Conservation (phyloP, 768 basidiomycete genomes). For the Trametes elegans region DNA sequence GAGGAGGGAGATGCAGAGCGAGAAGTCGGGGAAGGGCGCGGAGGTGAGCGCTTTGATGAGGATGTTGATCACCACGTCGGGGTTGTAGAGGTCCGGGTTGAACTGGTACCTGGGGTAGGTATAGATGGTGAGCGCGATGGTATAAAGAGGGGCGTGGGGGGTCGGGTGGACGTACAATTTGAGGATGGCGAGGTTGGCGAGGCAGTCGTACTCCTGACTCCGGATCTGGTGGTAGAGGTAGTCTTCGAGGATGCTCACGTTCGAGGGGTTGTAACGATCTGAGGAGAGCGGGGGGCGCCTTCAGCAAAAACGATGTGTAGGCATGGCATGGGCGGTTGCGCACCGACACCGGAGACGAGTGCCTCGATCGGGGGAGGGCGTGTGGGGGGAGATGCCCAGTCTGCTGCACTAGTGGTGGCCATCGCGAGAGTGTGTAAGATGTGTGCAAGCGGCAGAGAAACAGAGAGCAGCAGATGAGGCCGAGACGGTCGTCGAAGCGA, state of each 20-base stretch:
- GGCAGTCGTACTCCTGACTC: conserved; percentile 88
- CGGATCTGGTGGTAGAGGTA: conserved; percentile 94
- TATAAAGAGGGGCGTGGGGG: neutral
- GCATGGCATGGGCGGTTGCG: conserved; percentile 29
- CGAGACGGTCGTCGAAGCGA: neutral
- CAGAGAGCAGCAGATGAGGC: neutral
- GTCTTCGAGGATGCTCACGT: conserved; percentile 91
- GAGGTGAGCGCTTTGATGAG: conserved; percentile 89
- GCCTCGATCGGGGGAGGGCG: conserved; percentile 87
- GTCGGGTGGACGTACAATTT: conserved; percentile 62
- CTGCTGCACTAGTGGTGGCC: conserved; percentile 47
- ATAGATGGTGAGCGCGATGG: neutral
- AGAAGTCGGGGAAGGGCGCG: conserved; percentile 88
- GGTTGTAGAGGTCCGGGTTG: conserved; percentile 89
- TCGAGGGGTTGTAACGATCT: conserved; percentile 98
- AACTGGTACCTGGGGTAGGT: conserved; percentile 77
- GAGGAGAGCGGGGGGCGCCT: neutral
- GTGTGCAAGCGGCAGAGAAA: neutral
- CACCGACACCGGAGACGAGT: conserved; percentile 87
- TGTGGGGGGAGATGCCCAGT: conserved; percentile 74
- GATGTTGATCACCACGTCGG: conserved; percentile 91
- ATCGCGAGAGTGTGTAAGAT: conserved; percentile 29
- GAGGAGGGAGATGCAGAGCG: conserved; percentile 89
- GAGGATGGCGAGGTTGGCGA: conserved; percentile 92
- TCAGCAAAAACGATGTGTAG: neutral